Percentiles rank a stretch among this genome's conserved stretches.
Evolutionary conservation across 208 protist species (phyloP).

Genomic region (Herpetomonas tarakana): DNA sequence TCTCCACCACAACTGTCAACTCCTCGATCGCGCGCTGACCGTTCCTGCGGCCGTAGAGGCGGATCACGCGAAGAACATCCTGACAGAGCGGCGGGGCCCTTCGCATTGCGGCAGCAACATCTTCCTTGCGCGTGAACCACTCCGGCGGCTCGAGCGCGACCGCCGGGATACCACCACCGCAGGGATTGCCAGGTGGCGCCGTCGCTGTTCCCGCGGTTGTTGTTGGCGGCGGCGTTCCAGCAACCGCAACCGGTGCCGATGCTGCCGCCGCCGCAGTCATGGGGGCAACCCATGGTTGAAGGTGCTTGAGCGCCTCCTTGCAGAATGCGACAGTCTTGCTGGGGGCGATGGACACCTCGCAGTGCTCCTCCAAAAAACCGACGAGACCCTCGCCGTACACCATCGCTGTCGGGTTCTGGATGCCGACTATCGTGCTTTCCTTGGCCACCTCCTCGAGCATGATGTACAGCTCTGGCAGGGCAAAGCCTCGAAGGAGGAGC

Average conservation of each 20-base stretch:
- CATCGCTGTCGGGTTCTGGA: slow-evolving; percentile 58
- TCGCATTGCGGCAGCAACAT: slow-evolving; percentile 23
- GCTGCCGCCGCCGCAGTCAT: slow-evolving; percentile 4
- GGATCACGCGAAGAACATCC: slow-evolving; percentile 36
- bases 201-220: not conserved
- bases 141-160: not conserved
- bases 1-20: slow-evolving; percentile 27
- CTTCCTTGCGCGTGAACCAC: slow-evolving; percentile 11
- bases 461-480: slow-evolving; percentile 64
- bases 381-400: slow-evolving; percentile 60
- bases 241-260: slow-evolving; percentile 3
- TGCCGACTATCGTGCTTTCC: slow-evolving; percentile 49
- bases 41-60: slow-evolving; percentile 40
- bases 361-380: slow-evolving; percentile 62
- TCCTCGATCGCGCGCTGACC: slow-evolving; percentile 39
- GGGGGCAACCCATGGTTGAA: slow-evolving; percentile 16
- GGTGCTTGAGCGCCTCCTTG: slow-evolving; percentile 23
- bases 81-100: slow-evolving; percentile 26
- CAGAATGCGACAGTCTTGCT: slow-evolving; percentile 43
- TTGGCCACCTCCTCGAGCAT: slow-evolving; percentile 60
- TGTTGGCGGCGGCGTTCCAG: not conserved
- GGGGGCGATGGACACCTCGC: slow-evolving; percentile 40
- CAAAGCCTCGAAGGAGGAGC: slow-evolving; percentile 59
- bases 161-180: no score
- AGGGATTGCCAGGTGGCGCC: no score